Percentiles rank a stretch among this genome's conserved stretches.
Conservation (phyloP, 345 rosid species). For the Erucastrum elatum region DNA sequence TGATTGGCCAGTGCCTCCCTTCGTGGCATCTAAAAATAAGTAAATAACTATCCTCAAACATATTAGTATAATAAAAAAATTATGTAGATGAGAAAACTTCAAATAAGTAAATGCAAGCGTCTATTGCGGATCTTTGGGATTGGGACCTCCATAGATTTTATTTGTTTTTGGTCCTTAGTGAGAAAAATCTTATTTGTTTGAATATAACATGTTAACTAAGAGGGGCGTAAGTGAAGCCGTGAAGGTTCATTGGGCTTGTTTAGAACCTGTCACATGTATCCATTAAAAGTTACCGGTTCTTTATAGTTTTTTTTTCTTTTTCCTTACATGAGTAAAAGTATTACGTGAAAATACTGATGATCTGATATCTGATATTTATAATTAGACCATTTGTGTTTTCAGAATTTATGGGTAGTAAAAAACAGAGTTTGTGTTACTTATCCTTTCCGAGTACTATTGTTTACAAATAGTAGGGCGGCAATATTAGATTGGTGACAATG, state of each 20-base stretch:
- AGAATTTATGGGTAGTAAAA: neutral
- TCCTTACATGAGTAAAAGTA: neutral
- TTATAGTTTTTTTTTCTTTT: neutral
- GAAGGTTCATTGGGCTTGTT: constrained; percentile 12
- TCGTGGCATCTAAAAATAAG: constrained; percentile 7
- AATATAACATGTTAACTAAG: neutral
- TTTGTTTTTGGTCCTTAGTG: constrained; percentile 18
- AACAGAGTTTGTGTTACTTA: neutral
- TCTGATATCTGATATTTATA: neutral
- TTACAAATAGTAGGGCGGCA: constrained; percentile 29
- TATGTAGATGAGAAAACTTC: constrained; percentile 16
- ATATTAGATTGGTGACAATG: constrained; percentile 42
- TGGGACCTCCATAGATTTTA: constrained; percentile 36
- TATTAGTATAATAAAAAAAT: neutral
- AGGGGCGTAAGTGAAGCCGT: neutral
- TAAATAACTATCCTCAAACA: neutral
- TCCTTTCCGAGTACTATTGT: neutral
- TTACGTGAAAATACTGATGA: neutral
- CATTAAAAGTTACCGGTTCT: neutral
- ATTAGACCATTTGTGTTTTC: neutral
- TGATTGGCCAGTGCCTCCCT: constrained; percentile 14
- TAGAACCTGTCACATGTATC: neutral
- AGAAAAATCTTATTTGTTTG: constrained; percentile 13
- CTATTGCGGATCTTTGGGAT: constrained; percentile 36
- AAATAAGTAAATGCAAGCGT: constrained; percentile 25